A percentile compares a stretch with the other conserved stretches of the same genome.
Evolutionary conservation across 108 stramenopile genomes (phyloP).

Genomic region (Cyclotella sp.): DNA sequence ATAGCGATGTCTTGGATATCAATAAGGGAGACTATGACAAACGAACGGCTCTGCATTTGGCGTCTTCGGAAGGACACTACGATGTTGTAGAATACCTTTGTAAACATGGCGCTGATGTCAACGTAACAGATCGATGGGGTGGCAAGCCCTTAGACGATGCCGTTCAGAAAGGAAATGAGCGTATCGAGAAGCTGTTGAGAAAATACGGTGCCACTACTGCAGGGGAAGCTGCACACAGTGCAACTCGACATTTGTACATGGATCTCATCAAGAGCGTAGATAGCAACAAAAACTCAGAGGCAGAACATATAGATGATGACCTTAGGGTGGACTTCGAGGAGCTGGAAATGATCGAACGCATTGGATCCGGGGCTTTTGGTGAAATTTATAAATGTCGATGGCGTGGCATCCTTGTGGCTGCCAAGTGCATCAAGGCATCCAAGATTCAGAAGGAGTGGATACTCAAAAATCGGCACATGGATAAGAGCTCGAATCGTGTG

Average conservation of each 20-base stretch:
- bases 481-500: slow-evolving; percentile 39
- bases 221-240: neutral
- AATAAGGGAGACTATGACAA: slow-evolving; percentile 90
- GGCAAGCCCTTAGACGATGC: slow-evolving; percentile 89
- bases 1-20: slow-evolving; percentile 47
- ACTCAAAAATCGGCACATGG: slow-evolving; percentile 53
- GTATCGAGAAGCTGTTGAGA: slow-evolving; percentile 54
- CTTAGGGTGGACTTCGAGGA: slow-evolving; percentile 79
- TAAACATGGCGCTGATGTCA: slow-evolving; percentile 74
- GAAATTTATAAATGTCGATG: slow-evolving; percentile 91
- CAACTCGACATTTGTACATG: neutral
- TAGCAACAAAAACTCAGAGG: slow-evolving; percentile 20
- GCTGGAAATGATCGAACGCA: slow-evolving; percentile 86
- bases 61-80: slow-evolving; percentile 79
- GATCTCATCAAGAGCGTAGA: neutral
- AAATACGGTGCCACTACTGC: slow-evolving; percentile 59
- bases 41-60: slow-evolving; percentile 91
- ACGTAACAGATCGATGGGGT: slow-evolving; percentile 89
- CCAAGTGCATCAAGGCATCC: slow-evolving; percentile 84
- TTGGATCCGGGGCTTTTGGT: slow-evolving; percentile 89
- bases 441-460: slow-evolving; percentile 84
- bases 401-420: slow-evolving; percentile 87
- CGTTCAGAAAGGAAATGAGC: slow-evolving; percentile 32
- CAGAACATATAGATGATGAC: slow-evolving; percentile 57
- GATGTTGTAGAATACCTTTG: slow-evolving; percentile 69